Conservation (phyloP, 2,329 filamentous ascomycete species). For the Coniochaeta pulveracea region DNA sequence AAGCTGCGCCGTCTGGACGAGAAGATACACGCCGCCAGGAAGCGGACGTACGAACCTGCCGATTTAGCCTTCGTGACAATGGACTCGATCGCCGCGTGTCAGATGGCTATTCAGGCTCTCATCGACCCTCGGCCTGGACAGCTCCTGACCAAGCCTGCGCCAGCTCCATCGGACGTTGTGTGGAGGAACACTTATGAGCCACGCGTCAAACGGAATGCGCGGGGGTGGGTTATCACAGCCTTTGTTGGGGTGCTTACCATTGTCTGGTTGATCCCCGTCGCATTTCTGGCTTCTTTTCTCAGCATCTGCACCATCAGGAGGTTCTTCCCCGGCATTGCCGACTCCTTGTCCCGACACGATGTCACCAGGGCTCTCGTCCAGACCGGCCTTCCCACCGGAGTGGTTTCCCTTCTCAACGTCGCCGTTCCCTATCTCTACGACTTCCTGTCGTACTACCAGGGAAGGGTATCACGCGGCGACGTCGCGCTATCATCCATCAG, state of each 20-base stretch:
- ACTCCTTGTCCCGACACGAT: conserved; percentile 54
- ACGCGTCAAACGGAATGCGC: conserved; percentile 59
- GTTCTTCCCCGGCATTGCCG: conserved; percentile 58
- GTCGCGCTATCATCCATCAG: conserved; percentile 91
- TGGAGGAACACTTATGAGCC: conserved; percentile 89
- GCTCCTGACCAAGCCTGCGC: conserved; percentile 74
- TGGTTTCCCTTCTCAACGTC: conserved; percentile 79
- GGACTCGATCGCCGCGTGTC: conserved; percentile 83
- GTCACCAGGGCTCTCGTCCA: conserved; percentile 68
- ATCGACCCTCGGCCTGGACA: conserved; percentile 83
- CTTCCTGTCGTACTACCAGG: conserved; percentile 81
- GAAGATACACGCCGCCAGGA: conserved; percentile 56
- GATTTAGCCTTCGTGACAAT: conserved; percentile 93
- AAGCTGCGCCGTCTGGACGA: conserved; percentile 70
- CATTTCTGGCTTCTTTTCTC: conserved; percentile 66
- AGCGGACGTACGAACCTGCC: conserved; percentile 65
- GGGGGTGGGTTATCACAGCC: conserved; percentile 74
- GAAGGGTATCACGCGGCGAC: conserved; percentile 90
- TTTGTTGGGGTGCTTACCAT: conserved; percentile 76
- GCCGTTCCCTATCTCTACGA: conserved; percentile 91
- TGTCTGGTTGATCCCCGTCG: conserved; percentile 77
- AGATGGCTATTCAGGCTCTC: conserved; percentile 93
- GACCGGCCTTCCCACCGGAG: conserved; percentile 76
- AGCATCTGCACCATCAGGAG: conserved; percentile 71
- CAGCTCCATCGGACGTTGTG: conserved; percentile 83